Conservation (phyloP, 169 alveolate species). For the Babesia ovis region DNA sequence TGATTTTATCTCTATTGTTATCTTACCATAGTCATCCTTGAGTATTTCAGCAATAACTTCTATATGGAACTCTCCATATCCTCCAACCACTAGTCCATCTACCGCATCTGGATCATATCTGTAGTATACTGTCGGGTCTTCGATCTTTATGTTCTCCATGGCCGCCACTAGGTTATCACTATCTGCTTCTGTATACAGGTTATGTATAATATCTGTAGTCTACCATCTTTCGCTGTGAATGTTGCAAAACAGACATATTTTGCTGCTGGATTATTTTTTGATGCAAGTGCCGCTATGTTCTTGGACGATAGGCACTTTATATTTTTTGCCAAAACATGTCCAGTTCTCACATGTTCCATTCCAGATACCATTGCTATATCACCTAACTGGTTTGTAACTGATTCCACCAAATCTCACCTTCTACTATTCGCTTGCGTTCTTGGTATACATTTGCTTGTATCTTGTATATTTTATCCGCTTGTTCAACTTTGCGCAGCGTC, state of each 20-base stretch:
- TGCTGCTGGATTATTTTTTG: not conserved
- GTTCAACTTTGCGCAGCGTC: slow-evolving; percentile 39
- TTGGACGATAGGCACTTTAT: slow-evolving; percentile 14
- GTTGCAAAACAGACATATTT: slow-evolving; percentile 40
- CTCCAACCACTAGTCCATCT: slow-evolving; percentile 40
- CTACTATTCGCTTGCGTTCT: slow-evolving; percentile 28
- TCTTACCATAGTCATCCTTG: slow-evolving; percentile 32
- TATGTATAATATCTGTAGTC: not conserved
- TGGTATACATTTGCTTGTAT: slow-evolving; percentile 66
- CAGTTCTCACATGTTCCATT: slow-evolving; percentile 42
- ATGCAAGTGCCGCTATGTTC: not conserved
- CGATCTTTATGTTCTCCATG: slow-evolving; percentile 37
- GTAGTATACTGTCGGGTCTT: slow-evolving; percentile 50
- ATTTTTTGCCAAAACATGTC: slow-evolving; percentile 51
- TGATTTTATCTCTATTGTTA: not conserved
- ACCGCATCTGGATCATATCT: slow-evolving; percentile 40
- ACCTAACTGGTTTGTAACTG: not conserved
- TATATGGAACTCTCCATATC: slow-evolving; percentile 49
- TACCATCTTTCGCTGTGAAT: slow-evolving; percentile 26
- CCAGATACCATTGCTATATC: slow-evolving; percentile 73
- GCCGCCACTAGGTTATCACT: slow-evolving; percentile 6
- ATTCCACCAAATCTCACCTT: not conserved
- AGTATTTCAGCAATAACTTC: slow-evolving; percentile 44
- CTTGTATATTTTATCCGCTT: slow-evolving; percentile 63
- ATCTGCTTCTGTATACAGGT: not conserved